A percentile compares a stretch with the other conserved stretches of the same genome.
Conservation (phyloP, 352 stramenopile genomes). For the Hyaloperonospora brassicae region DNA sequence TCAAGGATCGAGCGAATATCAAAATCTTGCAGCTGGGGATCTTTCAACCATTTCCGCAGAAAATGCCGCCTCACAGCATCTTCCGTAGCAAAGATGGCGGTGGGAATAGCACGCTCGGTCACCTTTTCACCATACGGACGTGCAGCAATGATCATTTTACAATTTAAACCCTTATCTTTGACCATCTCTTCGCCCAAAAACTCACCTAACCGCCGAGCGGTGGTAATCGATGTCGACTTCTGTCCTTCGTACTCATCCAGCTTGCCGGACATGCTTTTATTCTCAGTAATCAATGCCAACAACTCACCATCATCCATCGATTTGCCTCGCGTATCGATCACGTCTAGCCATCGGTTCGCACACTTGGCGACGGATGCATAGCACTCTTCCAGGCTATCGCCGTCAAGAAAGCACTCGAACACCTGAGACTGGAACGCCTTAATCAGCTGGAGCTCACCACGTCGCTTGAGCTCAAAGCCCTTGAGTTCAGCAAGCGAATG, state of each 20-base stretch:
- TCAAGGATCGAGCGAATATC: conserved; percentile 93
- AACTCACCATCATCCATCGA: conserved; percentile 95
- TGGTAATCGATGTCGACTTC: conserved; percentile 97
- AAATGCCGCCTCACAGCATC: conserved; percentile 93
- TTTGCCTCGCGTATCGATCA: conserved; percentile 93
- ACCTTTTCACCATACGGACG: conserved; percentile 91
- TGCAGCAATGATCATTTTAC: conserved; percentile 96
- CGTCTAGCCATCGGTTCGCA: conserved; percentile 98
- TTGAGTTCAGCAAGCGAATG: conserved; percentile 74
- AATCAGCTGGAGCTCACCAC: conserved; percentile 98
- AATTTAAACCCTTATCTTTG: conserved; percentile 97
- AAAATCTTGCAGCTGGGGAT: conserved; percentile 88
- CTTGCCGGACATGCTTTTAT: conserved; percentile 96
- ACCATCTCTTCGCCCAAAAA: conserved; percentile 98
- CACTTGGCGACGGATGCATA: conserved; percentile 94
- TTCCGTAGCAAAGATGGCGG: conserved; percentile 96
- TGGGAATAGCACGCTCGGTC: conserved; percentile 96
- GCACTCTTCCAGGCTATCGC: conserved; percentile 89
- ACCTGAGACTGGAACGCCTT: conserved; percentile 98
- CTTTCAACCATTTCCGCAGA: conserved; percentile 96
- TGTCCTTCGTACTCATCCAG: conserved; percentile 95
- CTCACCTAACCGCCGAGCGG: conserved; percentile 93
- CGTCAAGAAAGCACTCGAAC: conserved; percentile 96
- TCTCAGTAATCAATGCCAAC: conserved; percentile 97
- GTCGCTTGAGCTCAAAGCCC: conserved; percentile 98